phyloP scores from a whole-genome alignment of 805 yeast species.

The Metschnikowia hibisci region DNA sequence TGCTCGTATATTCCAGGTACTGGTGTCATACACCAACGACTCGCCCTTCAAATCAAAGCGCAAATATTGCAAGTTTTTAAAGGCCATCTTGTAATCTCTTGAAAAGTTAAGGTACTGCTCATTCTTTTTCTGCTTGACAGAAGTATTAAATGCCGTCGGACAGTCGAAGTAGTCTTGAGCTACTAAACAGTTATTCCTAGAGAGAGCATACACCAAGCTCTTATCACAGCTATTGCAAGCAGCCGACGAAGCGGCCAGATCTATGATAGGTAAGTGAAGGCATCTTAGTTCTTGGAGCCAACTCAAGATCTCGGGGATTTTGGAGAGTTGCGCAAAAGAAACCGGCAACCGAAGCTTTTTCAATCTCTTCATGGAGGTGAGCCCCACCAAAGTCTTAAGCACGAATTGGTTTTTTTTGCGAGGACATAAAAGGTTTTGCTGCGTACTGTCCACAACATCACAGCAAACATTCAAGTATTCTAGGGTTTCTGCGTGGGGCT shows the following conservation, averaged over 20 bases:
- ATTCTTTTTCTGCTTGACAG: constrained; percentile 7
- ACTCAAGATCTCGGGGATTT: constrained; percentile 5
- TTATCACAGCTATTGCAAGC: constrained; percentile 11
- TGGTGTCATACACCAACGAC: constrained; percentile 13
- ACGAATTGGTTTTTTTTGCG: constrained; percentile 6
- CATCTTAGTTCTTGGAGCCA: constrained; percentile 1
- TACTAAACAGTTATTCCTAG: constrained; percentile 12
- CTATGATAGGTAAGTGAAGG: constrained; percentile 14
- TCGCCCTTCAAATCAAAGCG: constrained; percentile 12
- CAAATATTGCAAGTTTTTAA: constrained; percentile 3
- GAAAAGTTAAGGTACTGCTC: constrained; percentile 10
- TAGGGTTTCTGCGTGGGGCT: constrained; percentile 9
- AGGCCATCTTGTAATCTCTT: not conserved
- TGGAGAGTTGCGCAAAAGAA: constrained; percentile 7
- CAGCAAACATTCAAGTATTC: constrained; percentile 13
- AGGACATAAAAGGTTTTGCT: constrained; percentile 7
- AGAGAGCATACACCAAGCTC: constrained; percentile 7
- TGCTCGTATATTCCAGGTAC: not conserved
- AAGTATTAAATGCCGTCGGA: constrained; percentile 9
- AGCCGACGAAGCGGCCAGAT: constrained; percentile 4
- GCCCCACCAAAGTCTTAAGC: constrained; percentile 9
- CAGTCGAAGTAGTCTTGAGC: constrained; percentile 15
- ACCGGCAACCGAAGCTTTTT: constrained; percentile 12
- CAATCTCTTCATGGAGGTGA: constrained; percentile 6
- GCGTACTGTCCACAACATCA: constrained; percentile 9